Base-by-base conservation (phyloP, 306 rosid genomes). In the Phaseolus lunatus region DNA sequence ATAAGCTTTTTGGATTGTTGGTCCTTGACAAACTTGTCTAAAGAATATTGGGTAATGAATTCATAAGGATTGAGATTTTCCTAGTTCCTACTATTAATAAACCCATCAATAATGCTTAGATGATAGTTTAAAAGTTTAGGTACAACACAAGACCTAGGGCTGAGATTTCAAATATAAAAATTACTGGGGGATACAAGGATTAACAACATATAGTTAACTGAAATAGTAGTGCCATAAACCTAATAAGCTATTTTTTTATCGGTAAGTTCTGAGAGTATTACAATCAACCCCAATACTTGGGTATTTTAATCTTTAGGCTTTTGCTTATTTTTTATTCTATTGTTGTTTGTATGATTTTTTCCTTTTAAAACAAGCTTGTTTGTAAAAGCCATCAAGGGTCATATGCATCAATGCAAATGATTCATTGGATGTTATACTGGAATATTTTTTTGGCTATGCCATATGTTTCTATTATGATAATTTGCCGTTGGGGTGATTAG, bases 351-450 rank as follows among this genome's bases (percentile, higher is more conserved):
- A 8, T 22, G 33, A 61, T 48, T 15, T 37, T 49, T 76, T 20
- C 54, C 54, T 76, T 52, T 50, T 50, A 23, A 52, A 52, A 65
- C 73, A 64, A 76, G 20, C 43, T 64, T 20, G 33, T 73, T 24
- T 39, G 26, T 75, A 13, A 67, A 75, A 61, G 47, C 37, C 45
- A 27, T 45, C 47, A 18, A 45, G 35, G 5, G 59, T 5, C 27
- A 59, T 58, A 27, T 74, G 59, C 71, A 44, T 27, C 26, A 23
- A 72, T 49, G 80, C 43, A 76, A 65, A 59, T 78, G 31, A 67
- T 67, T 54, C 26, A 16, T 65, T 45, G 20, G 10, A 35, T 78
- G 20, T 5, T 44, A 33, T 59, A 35, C 64, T 58, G 22, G 44
- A 49, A 44, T 79, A 44, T 79, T 49, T 14, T 70, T 75, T 43